Conservation (phyloP, 352 stramenopile genomes). For the Blastocystis sp. region DNA sequence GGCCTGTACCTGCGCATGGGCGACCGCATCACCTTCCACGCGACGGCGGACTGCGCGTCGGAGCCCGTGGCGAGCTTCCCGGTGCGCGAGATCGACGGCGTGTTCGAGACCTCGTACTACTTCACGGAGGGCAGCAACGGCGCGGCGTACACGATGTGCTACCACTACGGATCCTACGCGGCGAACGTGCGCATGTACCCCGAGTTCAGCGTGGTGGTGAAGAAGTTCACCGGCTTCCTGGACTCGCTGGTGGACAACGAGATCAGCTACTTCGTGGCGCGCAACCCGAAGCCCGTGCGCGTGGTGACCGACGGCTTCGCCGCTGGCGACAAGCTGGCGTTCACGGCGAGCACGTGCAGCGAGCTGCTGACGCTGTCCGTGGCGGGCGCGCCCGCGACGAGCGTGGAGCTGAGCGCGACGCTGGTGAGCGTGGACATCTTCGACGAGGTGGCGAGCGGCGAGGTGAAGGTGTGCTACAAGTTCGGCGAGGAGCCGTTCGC, state of each 20-base stretch:
- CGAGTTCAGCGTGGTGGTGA: constrained; percentile 60
- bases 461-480: constrained; percentile 68
- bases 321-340: constrained; percentile 37
- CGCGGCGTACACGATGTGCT: constrained; percentile 59
- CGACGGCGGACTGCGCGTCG: constrained; percentile 31
- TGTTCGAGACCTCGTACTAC: constrained; percentile 10
- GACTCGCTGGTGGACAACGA: constrained; percentile 24
- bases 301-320: constrained; percentile 45
- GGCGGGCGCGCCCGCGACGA: constrained; percentile 17
- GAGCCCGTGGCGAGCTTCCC: constrained; percentile 29
- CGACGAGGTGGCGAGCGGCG: constrained; percentile 27
- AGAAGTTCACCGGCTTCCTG: constrained; percentile 55
- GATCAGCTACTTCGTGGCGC: constrained; percentile 57
- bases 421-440: constrained; percentile 39
- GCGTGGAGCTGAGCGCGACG: not conserved
- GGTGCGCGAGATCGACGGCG: not conserved
- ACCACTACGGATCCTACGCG: constrained; percentile 36
- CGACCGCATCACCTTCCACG: constrained; percentile 38
- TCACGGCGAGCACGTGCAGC: not conserved
- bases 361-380: constrained; percentile 39
- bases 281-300: constrained; percentile 47
- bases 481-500: constrained; percentile 55
- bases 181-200: constrained; percentile 10
- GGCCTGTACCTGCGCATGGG: constrained; percentile 16
- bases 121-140: constrained; percentile 51